Percentiles rank a stretch among this genome's conserved stretches.
These are phyloP conservation scores for Boletellus deceptivus DNA, from an alignment of 1,284 basidiomycete genomes.

Conservation along the genomic window DNA sequence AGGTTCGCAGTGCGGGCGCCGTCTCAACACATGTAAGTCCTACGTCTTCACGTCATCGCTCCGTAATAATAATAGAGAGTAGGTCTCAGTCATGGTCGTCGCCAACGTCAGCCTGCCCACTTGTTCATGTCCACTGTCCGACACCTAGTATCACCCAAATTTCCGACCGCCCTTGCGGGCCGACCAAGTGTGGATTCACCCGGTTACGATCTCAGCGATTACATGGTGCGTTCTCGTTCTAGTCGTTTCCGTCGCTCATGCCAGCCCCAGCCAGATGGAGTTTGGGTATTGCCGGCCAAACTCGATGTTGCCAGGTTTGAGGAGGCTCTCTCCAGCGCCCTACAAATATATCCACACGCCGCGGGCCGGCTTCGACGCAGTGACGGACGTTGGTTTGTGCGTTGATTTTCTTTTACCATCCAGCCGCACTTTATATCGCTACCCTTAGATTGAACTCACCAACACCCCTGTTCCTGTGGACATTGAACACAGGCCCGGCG, in stretches of 20 bases:
- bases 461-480: conserved; percentile 16
- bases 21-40: too few relatives aligned
- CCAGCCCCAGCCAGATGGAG: conserved; percentile 22
- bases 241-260: background rate
- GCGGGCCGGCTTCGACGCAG: background rate
- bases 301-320: conserved; percentile 13
- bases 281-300: conserved; percentile 27
- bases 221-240: conserved; percentile 10
- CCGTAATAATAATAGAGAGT: too few relatives aligned
- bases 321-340: too few relatives aligned
- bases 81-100: too few relatives aligned
- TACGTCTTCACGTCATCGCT: too few relatives aligned
- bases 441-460: conserved; percentile 25
- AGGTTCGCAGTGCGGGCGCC: too few relatives aligned
- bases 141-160: too few relatives aligned
- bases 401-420: conserved; percentile 3
- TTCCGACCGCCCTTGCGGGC: conserved; percentile 2
- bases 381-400: conserved; percentile 29
- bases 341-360: too few relatives aligned
- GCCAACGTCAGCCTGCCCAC: too few relatives aligned
- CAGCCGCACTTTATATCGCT: background rate
- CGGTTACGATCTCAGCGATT: conserved; percentile 23
- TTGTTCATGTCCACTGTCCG: too few relatives aligned
- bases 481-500: background rate
- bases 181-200: conserved; percentile 19